Conservation (phyloP, 345 rosid genomes). For the Firmiana major region DNA sequence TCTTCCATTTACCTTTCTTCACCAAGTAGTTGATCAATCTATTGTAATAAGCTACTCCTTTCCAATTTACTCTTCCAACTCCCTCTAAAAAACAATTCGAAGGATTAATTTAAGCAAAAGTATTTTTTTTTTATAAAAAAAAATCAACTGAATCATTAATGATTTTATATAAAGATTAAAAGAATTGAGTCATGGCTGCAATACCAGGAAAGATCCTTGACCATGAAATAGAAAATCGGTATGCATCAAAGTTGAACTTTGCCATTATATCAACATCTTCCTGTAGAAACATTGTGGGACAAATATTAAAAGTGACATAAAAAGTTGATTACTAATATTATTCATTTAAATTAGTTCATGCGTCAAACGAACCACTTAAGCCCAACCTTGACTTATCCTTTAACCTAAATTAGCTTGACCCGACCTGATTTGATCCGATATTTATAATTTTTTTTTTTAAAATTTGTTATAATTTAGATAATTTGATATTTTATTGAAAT, state of each 20-base stretch:
- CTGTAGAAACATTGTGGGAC: slow-evolving; percentile 19
- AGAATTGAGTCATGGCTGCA: background rate
- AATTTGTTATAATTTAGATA: too few relatives aligned
- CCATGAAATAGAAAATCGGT: slow-evolving; percentile 75
- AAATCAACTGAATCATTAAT: background rate
- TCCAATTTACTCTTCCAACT: slow-evolving; percentile 47
- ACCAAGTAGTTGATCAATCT: slow-evolving; percentile 47
- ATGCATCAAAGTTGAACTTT: slow-evolving; percentile 59
- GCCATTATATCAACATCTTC: slow-evolving; percentile 53
- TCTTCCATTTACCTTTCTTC: slow-evolving; percentile 29
- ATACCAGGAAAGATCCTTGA: slow-evolving; percentile 72
- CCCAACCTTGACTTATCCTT: too few relatives aligned
- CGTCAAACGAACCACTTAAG: too few relatives aligned
- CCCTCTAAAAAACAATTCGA: slow-evolving; percentile 34
- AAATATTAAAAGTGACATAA: background rate
- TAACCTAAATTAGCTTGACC: too few relatives aligned
- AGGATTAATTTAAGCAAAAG: background rate
- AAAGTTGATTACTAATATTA: too few relatives aligned
- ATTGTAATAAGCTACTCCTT: slow-evolving; percentile 60
- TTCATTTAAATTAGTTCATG: too few relatives aligned
- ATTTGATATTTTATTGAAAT: too few relatives aligned
- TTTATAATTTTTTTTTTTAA: too few relatives aligned
- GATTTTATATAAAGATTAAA: background rate
- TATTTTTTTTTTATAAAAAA: background rate
- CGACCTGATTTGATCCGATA: too few relatives aligned